Base-by-base conservation (phyloP, 257 asterid species). In the Osmanthus fragrans region DNA sequence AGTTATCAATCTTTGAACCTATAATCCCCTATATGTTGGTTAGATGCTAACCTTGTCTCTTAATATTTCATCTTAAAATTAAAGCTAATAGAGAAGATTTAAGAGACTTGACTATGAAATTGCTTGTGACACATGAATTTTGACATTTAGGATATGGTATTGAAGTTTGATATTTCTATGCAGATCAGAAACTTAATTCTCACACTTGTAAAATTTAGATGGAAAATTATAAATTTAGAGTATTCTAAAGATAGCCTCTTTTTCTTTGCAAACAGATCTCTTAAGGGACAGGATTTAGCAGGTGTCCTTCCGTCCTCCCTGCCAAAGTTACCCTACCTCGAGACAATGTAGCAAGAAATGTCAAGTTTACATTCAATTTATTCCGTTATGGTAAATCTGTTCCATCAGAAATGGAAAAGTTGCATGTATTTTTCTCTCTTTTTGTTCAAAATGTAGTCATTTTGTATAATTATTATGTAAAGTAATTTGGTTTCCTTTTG, bases 161-260 rank as follows among this genome's bases (percentile, higher is more conserved):
- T 71, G 25, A 70, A 80, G 54, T 40, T 72, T 71, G 47, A 7
- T 76, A 25, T 75, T 75, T 83, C 64, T 70, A 40, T 87, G 90
- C 98, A 96, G 98, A 85, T 92, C 97, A 23, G 97, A 96, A 80
- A 77, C 84, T 63, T 39, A 39, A 39, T 39, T 39, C 12, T 39
- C 45, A 0, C 3, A 37, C 42, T 39, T 9, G 45, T 39, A 39
- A 39, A 39, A 39, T 39, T 39, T 39, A 8, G 45, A 39, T 39
- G 45, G 3, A 39, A 39, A 39, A 0, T 39, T 39, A 2, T 39
- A 39, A 16, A 8, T 47, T 33, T 23, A 65, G 21, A 25, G 74
- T 47, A 39, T 25, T 5, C 21, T 11, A 68, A 25, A 56, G 21
- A 51, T 45, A 16, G 12, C n/a, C 2, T 16, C 25, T 68, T 45